Evolutionary conservation across 768 basidiomycete species (phyloP), one percentile per base, ranked within the genome.

Genomic region (Trametes sanguinea): DNA sequence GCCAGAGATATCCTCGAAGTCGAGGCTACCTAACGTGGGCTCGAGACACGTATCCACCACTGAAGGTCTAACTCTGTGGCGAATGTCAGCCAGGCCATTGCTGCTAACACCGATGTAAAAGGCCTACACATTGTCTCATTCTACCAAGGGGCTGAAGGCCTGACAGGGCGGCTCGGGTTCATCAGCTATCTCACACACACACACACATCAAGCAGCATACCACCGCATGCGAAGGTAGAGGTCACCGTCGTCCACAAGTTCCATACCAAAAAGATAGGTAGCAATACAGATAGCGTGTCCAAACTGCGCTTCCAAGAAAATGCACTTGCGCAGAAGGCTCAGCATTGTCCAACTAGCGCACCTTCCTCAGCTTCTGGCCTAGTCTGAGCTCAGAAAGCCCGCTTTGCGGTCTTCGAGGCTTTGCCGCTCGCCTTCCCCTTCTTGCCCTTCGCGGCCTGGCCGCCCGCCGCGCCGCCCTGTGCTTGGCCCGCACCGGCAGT

Each of bases 241-340:
- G 51, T 60, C 58, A 60, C 58, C 51, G 60, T 9, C 27, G 22
- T 14, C 30, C 40, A 50, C 53, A 35, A 54, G 53, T 55, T 61
- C 60, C 43, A 48, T 51, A 55, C 33, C 47, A 35, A 4, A 43
- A 43, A 40, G 35, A 54, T 14, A 51, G 9, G 43, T 56, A 56
- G 4, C 45, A 29, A 56, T 30, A 39, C 14, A 45, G 35, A 37
- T 37, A 16, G 13, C 14, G 46, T 33, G 40, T 46, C 14, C 42
- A 43, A 43, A 14, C 13, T 14, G 51, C 43, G 35, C 35, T 37
- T 37, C 35, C 35, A 37, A 37, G 35, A 37, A 37, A 37, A 37
- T 11, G 35, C 22, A 37, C 11, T 37, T 11, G 14, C 42, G 42
- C 42, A 43, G 42, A 43, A 43, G 42, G 14, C 42, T 43, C 42